Evolutionary conservation across 306 rosid species (phyloP), one percentile per base, ranked within the genome.

Genomic region (Canavalia ensiformis): DNA sequence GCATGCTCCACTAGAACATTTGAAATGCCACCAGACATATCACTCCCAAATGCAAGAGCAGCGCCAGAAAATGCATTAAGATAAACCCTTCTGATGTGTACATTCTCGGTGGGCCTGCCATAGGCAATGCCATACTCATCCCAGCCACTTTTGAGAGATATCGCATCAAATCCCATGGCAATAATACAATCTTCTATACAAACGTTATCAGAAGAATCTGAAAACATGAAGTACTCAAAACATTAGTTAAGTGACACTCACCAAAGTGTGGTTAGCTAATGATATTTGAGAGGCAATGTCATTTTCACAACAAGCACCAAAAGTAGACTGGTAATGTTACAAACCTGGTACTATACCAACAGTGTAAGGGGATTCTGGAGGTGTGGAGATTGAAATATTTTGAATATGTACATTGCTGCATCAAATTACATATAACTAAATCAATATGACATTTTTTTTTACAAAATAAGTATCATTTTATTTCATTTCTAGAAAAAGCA

Each of bases 121-220:
- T 89, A 96, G 49, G 90, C 80, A 50, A 93, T 90, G 44, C 98
- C 98, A 54, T 96, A 96, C 82, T 96, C 94, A 74, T 96, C 98
- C 99, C 99, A 96, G 54, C 99, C 99, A 86, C 99, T 96, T 91
- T 93, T 93, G 33, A 96, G 90, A 33, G 92, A 88, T 65, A 96
- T 96, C 75, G 97, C 94, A 78, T 96, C 99, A 78, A 86, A 87
- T 33, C 99, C 99, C 71, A 88, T 84, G 68, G 78, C 62, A 49
- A 96, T 84, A 66, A 68, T 84, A 88, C 98, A 89, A 82, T 91
- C 97, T 90, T 96, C 97, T 83, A 93, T 86, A 86, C 99, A 93
- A 79, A 96, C 98, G 84, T 51, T 80, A 83, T 89, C 89, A 63
- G 97, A 93, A 77, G 99, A 93, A 88, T 96, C 99, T 96, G 92